phyloP scores from a whole-genome alignment of 2,329 filamentous ascomycete species.

The Monosporascus sp. region DNA sequence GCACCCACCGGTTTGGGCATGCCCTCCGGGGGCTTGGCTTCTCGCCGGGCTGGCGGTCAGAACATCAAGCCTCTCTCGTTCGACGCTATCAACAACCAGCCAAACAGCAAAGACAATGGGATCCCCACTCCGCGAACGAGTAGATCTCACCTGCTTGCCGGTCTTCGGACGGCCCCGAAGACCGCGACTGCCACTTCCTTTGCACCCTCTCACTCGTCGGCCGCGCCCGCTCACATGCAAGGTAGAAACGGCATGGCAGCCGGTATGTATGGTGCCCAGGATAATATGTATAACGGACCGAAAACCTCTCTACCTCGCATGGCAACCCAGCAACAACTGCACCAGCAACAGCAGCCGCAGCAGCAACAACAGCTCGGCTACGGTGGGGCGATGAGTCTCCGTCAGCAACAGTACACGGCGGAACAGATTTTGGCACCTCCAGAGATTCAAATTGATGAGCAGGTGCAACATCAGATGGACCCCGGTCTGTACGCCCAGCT shows the following conservation, averaged over 20 bases:
- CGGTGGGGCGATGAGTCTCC: conserved; percentile 20
- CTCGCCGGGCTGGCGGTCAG: conserved; percentile 72
- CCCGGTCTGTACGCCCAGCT: conserved; percentile 83
- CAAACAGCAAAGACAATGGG: conserved; percentile 61
- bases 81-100: conserved; percentile 63
- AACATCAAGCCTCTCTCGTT: conserved; percentile 87
- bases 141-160: conserved; percentile 88
- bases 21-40: conserved; percentile 76
- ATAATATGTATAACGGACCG: conserved; percentile 42
- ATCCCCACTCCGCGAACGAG: conserved; percentile 84
- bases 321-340: conserved; percentile 26
- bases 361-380: conserved; percentile 20
- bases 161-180: conserved; percentile 89
- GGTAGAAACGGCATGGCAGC: conserved; percentile 39
- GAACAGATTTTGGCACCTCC: conserved; percentile 87
- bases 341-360: conserved; percentile 20
- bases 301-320: conserved; percentile 51
- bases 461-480: conserved; percentile 71
- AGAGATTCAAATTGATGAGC: conserved; percentile 66
- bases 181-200: conserved; percentile 68
- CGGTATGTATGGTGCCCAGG: conserved; percentile 40
- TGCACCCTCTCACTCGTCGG: conserved; percentile 47
- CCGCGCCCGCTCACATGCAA: conserved; percentile 32
- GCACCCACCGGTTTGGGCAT: conserved; percentile 68
- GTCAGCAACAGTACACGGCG: conserved; percentile 61